Conservation (phyloP, 1,284 basidiomycete species). For the Sanghuangporus weigelae region DNA sequence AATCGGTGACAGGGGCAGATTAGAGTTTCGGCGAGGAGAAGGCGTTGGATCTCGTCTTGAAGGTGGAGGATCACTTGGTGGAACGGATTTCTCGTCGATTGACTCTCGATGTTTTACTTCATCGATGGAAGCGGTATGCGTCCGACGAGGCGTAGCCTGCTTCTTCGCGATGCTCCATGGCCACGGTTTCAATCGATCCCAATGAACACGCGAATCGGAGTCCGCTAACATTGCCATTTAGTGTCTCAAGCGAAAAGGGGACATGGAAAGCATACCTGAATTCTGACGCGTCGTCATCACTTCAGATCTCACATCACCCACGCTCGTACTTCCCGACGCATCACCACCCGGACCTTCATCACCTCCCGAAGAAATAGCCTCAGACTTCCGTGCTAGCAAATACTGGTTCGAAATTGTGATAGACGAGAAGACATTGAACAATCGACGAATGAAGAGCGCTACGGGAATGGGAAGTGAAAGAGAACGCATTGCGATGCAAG, state of each 20-base stretch:
- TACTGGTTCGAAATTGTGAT: slow-evolving; percentile 64
- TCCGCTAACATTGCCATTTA: background rate
- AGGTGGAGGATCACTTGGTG: background rate
- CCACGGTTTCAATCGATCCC: slow-evolving; percentile 5
- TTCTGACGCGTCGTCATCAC: background rate
- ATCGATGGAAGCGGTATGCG: background rate
- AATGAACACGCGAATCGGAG: background rate
- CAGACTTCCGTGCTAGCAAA: slow-evolving; percentile 30
- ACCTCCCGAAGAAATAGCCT: background rate
- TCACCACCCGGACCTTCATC: background rate
- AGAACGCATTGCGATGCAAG: slow-evolving; percentile 38
- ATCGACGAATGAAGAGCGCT: slow-evolving; percentile 51
- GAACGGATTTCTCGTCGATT: background rate
- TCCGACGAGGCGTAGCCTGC: background rate
- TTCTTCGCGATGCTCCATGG: background rate
- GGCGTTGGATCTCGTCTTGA: background rate
- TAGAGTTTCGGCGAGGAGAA: slow-evolving; percentile 16
- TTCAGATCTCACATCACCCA: background rate
- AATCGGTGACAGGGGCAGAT: slow-evolving; percentile 35
- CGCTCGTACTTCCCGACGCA: background rate
- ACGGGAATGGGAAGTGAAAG: slow-evolving; percentile 57
- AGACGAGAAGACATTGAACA: slow-evolving; percentile 61
- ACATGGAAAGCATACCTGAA: background rate
- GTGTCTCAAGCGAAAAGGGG: background rate
- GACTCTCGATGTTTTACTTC: background rate